These are phyloP conservation scores for grape (Vitis vinifera) DNA, from an alignment of 164 flowering plant genomes.

Conservation along the genomic window DNA sequence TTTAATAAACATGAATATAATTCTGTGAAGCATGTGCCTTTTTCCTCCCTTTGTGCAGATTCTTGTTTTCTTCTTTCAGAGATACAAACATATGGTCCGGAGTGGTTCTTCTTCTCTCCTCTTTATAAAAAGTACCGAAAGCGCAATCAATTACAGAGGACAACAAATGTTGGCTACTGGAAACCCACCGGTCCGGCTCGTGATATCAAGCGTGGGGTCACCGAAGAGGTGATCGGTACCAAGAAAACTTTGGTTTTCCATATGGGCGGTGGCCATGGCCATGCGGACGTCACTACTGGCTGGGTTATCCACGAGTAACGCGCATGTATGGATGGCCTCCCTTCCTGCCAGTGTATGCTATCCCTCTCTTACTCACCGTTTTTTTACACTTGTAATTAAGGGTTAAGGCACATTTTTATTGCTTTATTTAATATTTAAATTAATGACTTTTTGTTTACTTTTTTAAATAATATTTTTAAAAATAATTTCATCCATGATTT, in stretches of 20 bases:
- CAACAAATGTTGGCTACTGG: constrained; percentile 20
- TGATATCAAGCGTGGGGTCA: not conserved
- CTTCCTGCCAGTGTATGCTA: not conserved
- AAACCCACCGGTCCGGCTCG: constrained; percentile 20
- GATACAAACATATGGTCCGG: too few species aligned
- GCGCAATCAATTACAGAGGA: constrained; percentile 7
- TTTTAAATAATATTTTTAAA: too few species aligned
- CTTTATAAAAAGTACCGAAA: constrained; percentile 7
- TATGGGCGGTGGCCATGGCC: constrained; percentile 12
- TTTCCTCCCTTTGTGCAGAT: not conserved
- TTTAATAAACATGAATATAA: too few species aligned
- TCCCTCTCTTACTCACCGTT: not conserved
- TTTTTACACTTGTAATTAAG: too few species aligned
- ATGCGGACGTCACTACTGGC: constrained; percentile 3
- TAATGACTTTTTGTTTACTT: too few species aligned
- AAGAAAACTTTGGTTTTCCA: constrained; percentile 26
- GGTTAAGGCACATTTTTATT: too few species aligned
- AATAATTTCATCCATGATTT: too few species aligned
- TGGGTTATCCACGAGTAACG: too few species aligned
- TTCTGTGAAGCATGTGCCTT: not conserved
- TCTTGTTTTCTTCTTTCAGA: not conserved
- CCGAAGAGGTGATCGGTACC: constrained; percentile 4
- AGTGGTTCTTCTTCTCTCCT: constrained; percentile 22
- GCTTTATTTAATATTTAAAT: too few species aligned
- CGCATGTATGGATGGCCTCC: too few species aligned